These are phyloP conservation scores for Lactifluus subvellereus DNA, from an alignment of 768 basidiomycete genomes.

Conservation along the genomic window DNA sequence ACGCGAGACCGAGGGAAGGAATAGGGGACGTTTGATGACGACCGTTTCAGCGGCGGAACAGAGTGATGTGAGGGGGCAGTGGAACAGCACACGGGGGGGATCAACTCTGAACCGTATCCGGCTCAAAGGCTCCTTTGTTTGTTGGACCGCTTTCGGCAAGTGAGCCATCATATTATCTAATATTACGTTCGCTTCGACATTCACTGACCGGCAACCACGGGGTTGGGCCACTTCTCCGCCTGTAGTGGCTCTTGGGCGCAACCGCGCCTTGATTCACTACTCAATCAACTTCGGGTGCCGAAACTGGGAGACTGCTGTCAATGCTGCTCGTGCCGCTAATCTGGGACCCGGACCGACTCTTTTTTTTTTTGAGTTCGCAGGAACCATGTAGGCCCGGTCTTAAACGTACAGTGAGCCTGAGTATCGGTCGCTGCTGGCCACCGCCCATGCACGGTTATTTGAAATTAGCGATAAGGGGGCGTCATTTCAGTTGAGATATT, in stretches of 20 bases:
- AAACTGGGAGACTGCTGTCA: neutral
- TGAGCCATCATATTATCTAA: neutral
- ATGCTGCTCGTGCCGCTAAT: too few species aligned
- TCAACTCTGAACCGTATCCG: neutral
- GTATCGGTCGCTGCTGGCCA: neutral
- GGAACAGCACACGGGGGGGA: neutral
- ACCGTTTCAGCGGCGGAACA: neutral
- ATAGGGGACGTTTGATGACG: neutral
- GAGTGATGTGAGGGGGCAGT: neutral
- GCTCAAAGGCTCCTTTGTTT: too few species aligned
- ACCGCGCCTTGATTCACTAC: neutral
- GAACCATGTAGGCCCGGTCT: neutral
- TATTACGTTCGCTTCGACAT: neutral
- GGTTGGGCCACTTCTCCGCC: neutral
- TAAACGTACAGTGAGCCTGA: neutral
- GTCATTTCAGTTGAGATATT: neutral
- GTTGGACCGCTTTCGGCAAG: too few species aligned
- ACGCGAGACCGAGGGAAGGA: neutral
- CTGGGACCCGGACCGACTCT: too few species aligned
- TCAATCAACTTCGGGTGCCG: neutral
- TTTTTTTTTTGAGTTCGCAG: neutral
- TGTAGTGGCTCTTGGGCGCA: neutral
- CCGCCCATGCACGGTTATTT: constrained; percentile 4
- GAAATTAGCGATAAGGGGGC: neutral
- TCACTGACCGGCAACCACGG: neutral